Evolutionary conservation across 2,329 filamentous ascomycete genomes (phyloP).

Genomic region (Colletotrichum musicola): DNA sequence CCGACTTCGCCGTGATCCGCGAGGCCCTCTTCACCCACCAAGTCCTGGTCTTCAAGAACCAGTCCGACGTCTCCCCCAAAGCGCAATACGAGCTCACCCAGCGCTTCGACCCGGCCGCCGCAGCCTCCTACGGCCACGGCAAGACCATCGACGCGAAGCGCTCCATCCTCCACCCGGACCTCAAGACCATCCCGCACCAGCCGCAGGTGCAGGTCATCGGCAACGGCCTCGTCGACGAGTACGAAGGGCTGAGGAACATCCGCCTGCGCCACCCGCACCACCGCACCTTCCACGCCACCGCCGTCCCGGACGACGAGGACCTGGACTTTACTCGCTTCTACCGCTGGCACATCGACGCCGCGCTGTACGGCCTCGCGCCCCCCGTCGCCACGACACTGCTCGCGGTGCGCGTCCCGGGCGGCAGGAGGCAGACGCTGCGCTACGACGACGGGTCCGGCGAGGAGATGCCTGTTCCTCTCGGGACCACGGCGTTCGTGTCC

Average conservation of each 20-base stretch:
- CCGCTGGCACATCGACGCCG: conserved; percentile 85
- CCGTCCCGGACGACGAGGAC: conserved; percentile 68
- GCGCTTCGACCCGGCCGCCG: conserved; percentile 76
- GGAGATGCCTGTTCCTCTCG: conserved; percentile 75
- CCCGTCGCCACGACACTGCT: conserved; percentile 79
- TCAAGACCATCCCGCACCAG: conserved; percentile 85
- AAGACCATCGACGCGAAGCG: conserved; percentile 76
- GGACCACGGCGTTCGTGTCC: conserved; percentile 81
- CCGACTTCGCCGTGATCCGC: conserved; percentile 73
- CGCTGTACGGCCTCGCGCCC: conserved; percentile 80
- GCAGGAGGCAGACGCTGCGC: conserved; percentile 73
- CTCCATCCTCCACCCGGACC: conserved; percentile 79
- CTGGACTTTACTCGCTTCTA: conserved; percentile 71
- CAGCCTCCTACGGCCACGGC: conserved; percentile 78
- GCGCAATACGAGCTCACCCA: conserved; percentile 81
- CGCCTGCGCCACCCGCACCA: conserved; percentile 82
- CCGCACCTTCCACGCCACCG: conserved; percentile 78
- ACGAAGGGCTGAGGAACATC: conserved; percentile 78
- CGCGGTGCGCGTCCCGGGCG: conserved; percentile 78
- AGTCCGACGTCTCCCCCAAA: conserved; percentile 72
- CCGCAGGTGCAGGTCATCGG: conserved; percentile 83
- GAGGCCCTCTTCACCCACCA: conserved; percentile 76
- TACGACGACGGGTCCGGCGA: conserved; percentile 81
- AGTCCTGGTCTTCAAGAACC: conserved; percentile 78
- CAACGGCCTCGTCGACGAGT: conserved; percentile 76